These are phyloP conservation scores for Endoconidiophora polonica DNA, from an alignment of 2,329 filamentous ascomycete species.

Conservation along the genomic window DNA sequence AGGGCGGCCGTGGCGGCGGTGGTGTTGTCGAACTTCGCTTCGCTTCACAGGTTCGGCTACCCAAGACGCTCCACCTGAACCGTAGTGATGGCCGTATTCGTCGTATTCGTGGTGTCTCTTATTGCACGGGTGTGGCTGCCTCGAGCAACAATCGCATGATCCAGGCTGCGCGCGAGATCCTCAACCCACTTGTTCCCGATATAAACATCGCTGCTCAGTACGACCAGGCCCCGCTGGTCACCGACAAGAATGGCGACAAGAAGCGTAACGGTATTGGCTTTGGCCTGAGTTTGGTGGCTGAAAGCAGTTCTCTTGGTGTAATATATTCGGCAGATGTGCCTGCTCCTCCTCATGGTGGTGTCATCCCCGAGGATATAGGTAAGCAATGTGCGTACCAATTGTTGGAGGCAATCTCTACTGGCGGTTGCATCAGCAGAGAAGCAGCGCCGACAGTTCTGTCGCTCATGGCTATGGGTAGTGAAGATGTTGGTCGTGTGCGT, in stretches of 20 bases:
- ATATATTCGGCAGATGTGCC: constrained; percentile 76
- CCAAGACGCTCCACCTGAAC: constrained; percentile 80
- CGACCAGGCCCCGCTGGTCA: constrained; percentile 44
- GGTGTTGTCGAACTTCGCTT: constrained; percentile 90
- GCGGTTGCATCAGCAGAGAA: constrained; percentile 61
- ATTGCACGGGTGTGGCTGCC: constrained; percentile 78
- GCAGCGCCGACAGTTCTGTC: constrained; percentile 62
- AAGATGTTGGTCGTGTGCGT: constrained; percentile 79
- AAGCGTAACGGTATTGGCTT: constrained; percentile 74
- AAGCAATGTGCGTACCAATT: constrained; percentile 77
- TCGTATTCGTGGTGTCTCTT: constrained; percentile 81
- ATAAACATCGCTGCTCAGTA: constrained; percentile 79
- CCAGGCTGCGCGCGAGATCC: constrained; percentile 66
- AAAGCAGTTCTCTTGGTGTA: constrained; percentile 66
- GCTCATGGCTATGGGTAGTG: constrained; percentile 94
- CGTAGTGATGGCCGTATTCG: constrained; percentile 72
- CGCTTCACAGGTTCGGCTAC: constrained; percentile 79
- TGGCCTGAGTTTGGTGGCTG: constrained; percentile 76
- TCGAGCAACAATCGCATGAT: constrained; percentile 95
- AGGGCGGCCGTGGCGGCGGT: constrained; percentile 61
- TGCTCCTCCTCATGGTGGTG: constrained; percentile 59
- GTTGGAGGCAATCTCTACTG: constrained; percentile 63
- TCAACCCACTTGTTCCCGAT: constrained; percentile 74
- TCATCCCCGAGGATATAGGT: constrained; percentile 79
- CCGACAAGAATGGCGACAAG: constrained; percentile 35